Evolutionary conservation across 192 early-diverging fungal species (phyloP).

Genomic region (Backusella mclennaniae): DNA sequence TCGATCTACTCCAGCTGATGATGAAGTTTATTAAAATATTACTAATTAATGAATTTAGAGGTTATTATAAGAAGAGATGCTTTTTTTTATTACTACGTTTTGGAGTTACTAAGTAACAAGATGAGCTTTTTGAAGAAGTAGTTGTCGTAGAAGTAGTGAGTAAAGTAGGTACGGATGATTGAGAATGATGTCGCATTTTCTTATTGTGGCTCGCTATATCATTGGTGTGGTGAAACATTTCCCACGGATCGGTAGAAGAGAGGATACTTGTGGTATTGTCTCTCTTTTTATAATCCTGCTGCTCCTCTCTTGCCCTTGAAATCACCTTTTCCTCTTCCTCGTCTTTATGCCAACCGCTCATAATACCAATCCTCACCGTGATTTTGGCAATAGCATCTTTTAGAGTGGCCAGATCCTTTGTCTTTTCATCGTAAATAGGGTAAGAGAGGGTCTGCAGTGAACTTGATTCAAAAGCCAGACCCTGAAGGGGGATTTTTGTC

Average conservation of each 20-base stretch:
- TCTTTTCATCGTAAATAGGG: neutral
- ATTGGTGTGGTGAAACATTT: slow-evolving; percentile 6
- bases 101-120: neutral
- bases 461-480: neutral
- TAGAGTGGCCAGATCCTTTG: neutral
- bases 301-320: neutral
- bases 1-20: neutral
- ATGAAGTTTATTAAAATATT: slow-evolving; percentile 1
- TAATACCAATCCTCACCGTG: slow-evolving; percentile 25
- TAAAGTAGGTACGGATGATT: slow-evolving; percentile 12
- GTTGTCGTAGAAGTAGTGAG: slow-evolving; percentile 6
- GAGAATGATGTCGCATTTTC: slow-evolving; percentile 19
- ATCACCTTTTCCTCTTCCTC: neutral
- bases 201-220: slow-evolving; percentile 4
- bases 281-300: slow-evolving; percentile 3
- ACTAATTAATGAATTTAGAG: neutral
- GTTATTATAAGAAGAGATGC: neutral
- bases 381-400: slow-evolving; percentile 24
- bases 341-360: slow-evolving; percentile 33
- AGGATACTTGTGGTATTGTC: neutral
- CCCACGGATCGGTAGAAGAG: slow-evolving; percentile 9
- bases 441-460: neutral
- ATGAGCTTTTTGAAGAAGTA: slow-evolving; percentile 5
- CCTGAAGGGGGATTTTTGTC: neutral
- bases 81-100: neutral